Conservation (phyloP, 495 filamentous ascomycete species). For the Schizothecium vesticola region DNA sequence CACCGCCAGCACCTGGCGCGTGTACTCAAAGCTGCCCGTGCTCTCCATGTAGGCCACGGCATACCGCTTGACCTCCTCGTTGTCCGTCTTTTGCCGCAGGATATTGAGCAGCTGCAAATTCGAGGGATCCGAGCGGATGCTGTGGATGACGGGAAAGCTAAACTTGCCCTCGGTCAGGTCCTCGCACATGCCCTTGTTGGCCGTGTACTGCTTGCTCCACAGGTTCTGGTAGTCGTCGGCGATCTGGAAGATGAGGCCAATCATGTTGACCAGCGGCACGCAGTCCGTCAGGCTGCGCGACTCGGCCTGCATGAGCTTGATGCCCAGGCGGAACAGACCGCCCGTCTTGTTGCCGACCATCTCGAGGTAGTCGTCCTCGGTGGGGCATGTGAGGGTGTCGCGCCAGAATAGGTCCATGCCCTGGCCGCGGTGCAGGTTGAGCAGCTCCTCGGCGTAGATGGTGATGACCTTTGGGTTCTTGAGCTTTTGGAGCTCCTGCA, state of each 20-base stretch:
- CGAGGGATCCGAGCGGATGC: slow-evolving; percentile 72
- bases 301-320: slow-evolving; percentile 95
- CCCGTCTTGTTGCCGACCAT: slow-evolving; percentile 99
- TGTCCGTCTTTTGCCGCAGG: slow-evolving; percentile 77
- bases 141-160: slow-evolving; percentile 93
- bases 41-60: slow-evolving; percentile 89
- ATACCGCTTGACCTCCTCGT: slow-evolving; percentile 85
- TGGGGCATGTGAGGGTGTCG: slow-evolving; percentile 87
- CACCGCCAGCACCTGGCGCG: slow-evolving; percentile 60
- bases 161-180: slow-evolving; percentile 98
- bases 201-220: slow-evolving; percentile 62
- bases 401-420: slow-evolving; percentile 98
- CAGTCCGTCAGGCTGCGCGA: slow-evolving; percentile 62
- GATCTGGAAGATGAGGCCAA: slow-evolving; percentile 94
- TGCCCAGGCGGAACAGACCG: slow-evolving; percentile 86
- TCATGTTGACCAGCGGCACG: slow-evolving; percentile 78
- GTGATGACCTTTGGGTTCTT: slow-evolving; percentile 62
- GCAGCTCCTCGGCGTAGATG: slow-evolving; percentile 82
- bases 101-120: slow-evolving; percentile 88
- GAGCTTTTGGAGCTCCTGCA: slow-evolving; percentile 75
- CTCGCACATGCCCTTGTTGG: slow-evolving; percentile 93
- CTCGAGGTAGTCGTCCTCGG: slow-evolving; percentile 94
- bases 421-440: slow-evolving; percentile 93
- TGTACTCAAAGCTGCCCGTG: slow-evolving; percentile 86
- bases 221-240: slow-evolving; percentile 96